phyloP scores from a whole-genome alignment of 495 filamentous ascomycete genomes.

The Tuber aestivum region DNA sequence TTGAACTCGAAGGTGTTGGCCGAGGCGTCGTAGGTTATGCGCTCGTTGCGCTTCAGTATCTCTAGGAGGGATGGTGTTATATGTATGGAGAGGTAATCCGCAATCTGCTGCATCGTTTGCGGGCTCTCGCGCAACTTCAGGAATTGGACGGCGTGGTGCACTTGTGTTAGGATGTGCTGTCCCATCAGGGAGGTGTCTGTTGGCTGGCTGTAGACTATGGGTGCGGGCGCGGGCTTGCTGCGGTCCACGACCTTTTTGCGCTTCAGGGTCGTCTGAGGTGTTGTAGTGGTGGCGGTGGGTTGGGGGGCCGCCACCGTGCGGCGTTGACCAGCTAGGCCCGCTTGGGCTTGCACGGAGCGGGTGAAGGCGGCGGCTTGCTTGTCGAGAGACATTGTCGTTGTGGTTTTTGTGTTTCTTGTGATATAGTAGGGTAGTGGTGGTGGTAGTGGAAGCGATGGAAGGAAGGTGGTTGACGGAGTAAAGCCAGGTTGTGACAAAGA shows the following conservation, averaged over 20 bases:
- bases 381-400: conserved; percentile 38
- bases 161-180: conserved; percentile 72
- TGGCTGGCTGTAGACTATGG: conserved; percentile 69
- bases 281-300: not conserved
- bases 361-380: conserved; percentile 39
- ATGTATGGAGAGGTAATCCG: conserved; percentile 70
- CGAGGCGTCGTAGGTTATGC: conserved; percentile 48
- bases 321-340: conserved; percentile 33
- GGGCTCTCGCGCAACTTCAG: conserved; percentile 71
- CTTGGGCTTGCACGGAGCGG: conserved; percentile 44
- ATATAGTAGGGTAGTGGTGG: not conserved
- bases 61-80: conserved; percentile 53
- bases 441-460: not conserved
- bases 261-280: conserved; percentile 18
- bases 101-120: conserved; percentile 64
- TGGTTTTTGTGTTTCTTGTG: not conserved
- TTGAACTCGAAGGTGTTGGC: conserved; percentile 68
- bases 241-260: conserved; percentile 34
- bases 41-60: conserved; percentile 50
- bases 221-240: conserved; percentile 17
- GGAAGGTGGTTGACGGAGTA: not conserved
- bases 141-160: conserved; percentile 74
- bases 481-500: not conserved
- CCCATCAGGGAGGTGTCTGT: conserved; percentile 64
- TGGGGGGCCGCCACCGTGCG: conserved; percentile 27